Evolutionary conservation across 2,329 filamentous ascomycete species (phyloP), one percentile per base, ranked within the genome.

Genomic region (Xylariales sp.): DNA sequence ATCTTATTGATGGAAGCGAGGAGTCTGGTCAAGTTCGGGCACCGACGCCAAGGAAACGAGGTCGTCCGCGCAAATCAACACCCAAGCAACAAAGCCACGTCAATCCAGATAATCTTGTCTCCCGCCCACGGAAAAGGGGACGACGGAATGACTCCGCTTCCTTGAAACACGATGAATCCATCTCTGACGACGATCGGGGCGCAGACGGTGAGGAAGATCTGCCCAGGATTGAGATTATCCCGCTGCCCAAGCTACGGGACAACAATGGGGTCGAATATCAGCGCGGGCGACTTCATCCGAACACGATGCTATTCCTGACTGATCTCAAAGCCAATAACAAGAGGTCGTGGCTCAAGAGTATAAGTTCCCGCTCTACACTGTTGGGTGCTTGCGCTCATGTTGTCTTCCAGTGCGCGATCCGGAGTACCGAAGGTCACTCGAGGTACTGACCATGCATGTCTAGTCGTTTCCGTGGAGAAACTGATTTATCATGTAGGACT

Each of bases 341-440:
- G 44, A 65, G 79, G 21, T 54, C 65, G 1, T 83, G 79, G 79
- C 62, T 31, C 10, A 12, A 40, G 34, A 35, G 15, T 38, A 21
- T 28, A 16, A 12, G 9, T 19, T 19, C 34, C 16, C 46, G 47
- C 20, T 35, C 31, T 7, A 7, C 6, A 14, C 15, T 2, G 12
- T 10, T 8, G 10, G 16, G 14, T n/a, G 20, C 9, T 18, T 14
- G 46, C 25, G 10, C 35, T 41, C 27, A 24, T 12, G 27, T 44
- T 42, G 43, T n/a, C n/a, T 41, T 19, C 10, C 42, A 93, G 88
- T 80, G 54, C 79, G 93, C 59, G 88, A 95, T 60, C 73, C 74
- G 32, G 86, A 94, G 53, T 95, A 86, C 59, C 78, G 89, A 45
- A 74, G 81, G 41, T 79, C 88, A 1, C 76, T 89, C 44, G 83